Evolutionary conservation across 2,329 filamentous ascomycete genomes (phyloP), one percentile per base, ranked within the genome.

Genomic region (Claviceps sp.): DNA sequence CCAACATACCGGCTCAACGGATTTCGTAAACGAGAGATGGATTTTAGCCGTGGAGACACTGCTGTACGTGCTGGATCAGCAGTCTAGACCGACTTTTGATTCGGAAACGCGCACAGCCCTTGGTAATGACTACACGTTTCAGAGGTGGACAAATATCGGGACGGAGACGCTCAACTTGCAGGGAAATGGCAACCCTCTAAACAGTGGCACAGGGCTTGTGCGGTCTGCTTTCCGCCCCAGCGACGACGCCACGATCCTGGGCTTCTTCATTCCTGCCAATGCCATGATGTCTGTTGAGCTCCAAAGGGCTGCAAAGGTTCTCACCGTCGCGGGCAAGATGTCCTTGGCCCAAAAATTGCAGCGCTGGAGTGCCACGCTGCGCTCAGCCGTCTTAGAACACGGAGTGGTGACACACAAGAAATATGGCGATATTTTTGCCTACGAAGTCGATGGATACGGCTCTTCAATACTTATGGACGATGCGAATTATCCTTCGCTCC

Each of bases 201-300:
- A 88, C 59, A 77, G 74, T 58, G 87, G 83, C 18, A 96, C 93
- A 0, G 89, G 88, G 0, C 77, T 98, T 1, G 77, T 97, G 47
- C 82, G 93, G 54, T 95, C 88, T 42, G 91, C 93, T 0, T 98
- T 98, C 70, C 80, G 93, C 1, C 93, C 93, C 4, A 95, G 88
- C 57, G 93, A 98, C 61, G 93, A 98, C 65, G 88, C 93, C 2
- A 94, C 89, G 0, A 96, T 93, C 40, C 74, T 98, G 3, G 90
- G 90, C 45, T 98, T 88, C 72, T 88, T 95, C 65, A 95, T 98
- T 58, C 93, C 93, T 0, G 84, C 88, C 40, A 98, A 98, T 63
- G 93, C 93, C 24, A 91, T 95, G 84, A 95, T 98, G 77, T 84
- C 88, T 2, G 86, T 91, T 0, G 89, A 98, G 67, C 74, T 98